Evolutionary conservation across 495 filamentous ascomycete species (phyloP).

Genomic region (Xylaria bambusicola): DNA sequence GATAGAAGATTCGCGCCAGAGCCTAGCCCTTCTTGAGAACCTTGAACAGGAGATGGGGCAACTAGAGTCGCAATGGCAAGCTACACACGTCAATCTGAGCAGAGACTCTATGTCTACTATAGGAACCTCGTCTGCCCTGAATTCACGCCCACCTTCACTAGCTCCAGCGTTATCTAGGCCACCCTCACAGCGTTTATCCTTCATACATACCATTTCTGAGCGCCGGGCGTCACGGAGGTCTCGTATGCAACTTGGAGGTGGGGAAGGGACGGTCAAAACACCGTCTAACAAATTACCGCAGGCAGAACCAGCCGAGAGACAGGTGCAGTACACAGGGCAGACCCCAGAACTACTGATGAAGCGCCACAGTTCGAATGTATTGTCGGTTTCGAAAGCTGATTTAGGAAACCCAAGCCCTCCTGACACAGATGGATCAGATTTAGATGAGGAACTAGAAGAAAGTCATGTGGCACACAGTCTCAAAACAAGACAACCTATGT

Average conservation of each 20-base stretch:
- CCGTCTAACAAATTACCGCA: constrained; percentile 32
- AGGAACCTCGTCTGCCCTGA: constrained; percentile 32
- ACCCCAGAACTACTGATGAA: constrained; percentile 40
- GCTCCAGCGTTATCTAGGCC: constrained; percentile 18
- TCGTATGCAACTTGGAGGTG: constrained; percentile 29
- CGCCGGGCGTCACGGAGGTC: constrained; percentile 39
- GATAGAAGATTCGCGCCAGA: constrained; percentile 34
- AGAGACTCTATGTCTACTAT: constrained; percentile 52
- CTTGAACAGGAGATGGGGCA: constrained; percentile 56
- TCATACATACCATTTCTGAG: constrained; percentile 28
- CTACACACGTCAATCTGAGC: constrained; percentile 47
- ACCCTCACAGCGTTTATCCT: constrained; percentile 27
- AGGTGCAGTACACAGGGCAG: constrained; percentile 46
- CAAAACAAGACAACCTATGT: not conserved
- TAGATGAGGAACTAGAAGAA: not conserved
- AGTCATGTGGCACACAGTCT: not conserved
- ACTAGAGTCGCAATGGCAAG: constrained; percentile 53
- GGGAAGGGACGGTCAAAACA: constrained; percentile 25
- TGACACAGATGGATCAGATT: constrained; percentile 42
- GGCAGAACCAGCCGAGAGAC: constrained; percentile 40
- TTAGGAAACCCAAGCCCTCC: constrained; percentile 55
- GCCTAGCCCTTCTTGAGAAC: constrained; percentile 49
- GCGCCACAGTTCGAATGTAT: constrained; percentile 38
- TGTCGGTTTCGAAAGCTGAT: constrained; percentile 42
- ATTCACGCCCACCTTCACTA: constrained; percentile 33